Evolutionary conservation across 208 protist species (phyloP).

Genomic region (Tritrichomonas foetus): DNA sequence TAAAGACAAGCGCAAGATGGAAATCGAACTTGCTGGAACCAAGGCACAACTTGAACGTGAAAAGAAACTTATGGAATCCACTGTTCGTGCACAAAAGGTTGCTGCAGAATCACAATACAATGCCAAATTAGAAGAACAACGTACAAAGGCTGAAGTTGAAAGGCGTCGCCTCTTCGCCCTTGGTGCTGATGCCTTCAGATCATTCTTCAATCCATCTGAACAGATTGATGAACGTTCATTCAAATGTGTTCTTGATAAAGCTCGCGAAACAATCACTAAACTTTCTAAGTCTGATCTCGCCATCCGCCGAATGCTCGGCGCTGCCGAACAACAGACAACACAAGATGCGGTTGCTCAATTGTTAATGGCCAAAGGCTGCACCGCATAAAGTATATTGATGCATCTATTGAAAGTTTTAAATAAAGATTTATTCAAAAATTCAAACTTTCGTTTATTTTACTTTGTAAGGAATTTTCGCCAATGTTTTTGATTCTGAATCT

Average conservation of each 20-base stretch:
- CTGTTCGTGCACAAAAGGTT: neutral
- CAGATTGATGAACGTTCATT: neutral
- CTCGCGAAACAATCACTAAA: neutral
- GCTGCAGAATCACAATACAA: neutral
- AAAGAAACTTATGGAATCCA: neutral
- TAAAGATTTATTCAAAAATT: no score
- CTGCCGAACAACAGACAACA: neutral
- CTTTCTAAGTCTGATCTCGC: neutral
- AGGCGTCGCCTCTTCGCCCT: neutral
- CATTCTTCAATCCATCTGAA: neutral
- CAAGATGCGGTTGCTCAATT: constrained; percentile 20
- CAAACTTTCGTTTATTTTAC: no score
- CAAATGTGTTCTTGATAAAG: neutral
- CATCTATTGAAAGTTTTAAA: no score
- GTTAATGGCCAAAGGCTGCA: neutral
- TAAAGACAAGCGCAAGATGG: neutral
- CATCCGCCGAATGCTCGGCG: neutral
- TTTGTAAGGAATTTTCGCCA: no score
- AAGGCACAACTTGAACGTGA: neutral
- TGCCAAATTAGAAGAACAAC: neutral
- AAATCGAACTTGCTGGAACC: neutral
- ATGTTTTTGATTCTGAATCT: no score
- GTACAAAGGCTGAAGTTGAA: neutral
- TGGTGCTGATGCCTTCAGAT: neutral
- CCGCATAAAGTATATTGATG: no score